Conservation (phyloP, 2,329 filamentous ascomycete species). For the Stachybotrys chlorohalonatus region DNA sequence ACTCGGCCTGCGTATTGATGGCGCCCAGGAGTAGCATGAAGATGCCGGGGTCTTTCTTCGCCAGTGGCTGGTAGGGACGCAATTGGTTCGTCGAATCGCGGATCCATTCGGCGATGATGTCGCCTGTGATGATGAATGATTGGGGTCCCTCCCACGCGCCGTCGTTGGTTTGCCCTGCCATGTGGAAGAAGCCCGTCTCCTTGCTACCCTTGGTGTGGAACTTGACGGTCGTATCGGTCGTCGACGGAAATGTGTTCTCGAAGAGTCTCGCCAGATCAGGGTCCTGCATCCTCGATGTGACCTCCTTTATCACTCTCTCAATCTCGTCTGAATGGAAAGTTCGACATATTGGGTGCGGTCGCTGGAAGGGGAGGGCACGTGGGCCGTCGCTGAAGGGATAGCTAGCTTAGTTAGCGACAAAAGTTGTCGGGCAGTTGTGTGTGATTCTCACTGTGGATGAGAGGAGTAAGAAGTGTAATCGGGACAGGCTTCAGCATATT, state of each 20-base stretch:
- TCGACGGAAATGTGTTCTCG: conserved; percentile 87
- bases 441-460: conserved; percentile 25
- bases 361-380: conserved; percentile 73
- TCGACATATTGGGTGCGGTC: conserved; percentile 71
- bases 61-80: conserved; percentile 77
- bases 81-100: conserved; percentile 91
- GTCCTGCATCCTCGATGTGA: conserved; percentile 72
- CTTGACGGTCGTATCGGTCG: conserved; percentile 75
- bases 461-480: conserved; percentile 30
- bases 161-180: conserved; percentile 31
- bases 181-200: conserved; percentile 26
- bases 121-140: conserved; percentile 87
- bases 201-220: conserved; percentile 65
- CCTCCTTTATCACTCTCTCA: conserved; percentile 76
- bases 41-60: conserved; percentile 71
- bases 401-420: conserved; percentile 32
- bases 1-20: conserved; percentile 93
- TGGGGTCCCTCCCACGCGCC: conserved; percentile 75
- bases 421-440: neutral
- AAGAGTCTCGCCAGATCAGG: conserved; percentile 87
- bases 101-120: conserved; percentile 90
- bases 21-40: conserved; percentile 78
- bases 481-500: conserved; percentile 24
- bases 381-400: conserved; percentile 72
- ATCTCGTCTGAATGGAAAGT: conserved; percentile 84